A percentile compares a stretch with the other conserved stretches of the same genome.
Conservation (phyloP, 2,329 filamentous ascomycete genomes). For the Phialemonium atrogriseum region DNA sequence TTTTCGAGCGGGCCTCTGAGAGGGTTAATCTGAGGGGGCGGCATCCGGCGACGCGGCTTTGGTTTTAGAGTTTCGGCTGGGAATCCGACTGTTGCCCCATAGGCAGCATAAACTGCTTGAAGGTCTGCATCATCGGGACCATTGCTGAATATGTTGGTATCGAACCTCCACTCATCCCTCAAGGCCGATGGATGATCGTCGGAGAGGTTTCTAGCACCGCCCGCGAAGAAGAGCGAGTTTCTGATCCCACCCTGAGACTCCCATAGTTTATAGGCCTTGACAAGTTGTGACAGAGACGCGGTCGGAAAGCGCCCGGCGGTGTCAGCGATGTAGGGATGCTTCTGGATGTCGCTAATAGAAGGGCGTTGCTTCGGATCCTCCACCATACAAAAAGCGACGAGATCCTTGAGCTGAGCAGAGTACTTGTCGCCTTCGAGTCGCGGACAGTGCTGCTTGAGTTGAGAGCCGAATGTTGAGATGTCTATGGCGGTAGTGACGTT, state of each 20-base stretch:
- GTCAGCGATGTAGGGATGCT: conserved; percentile 58
- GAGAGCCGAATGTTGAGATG: conserved; percentile 39
- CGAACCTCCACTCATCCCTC: conserved; percentile 57
- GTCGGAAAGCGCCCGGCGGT: conserved; percentile 56
- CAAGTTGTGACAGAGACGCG: conserved; percentile 50
- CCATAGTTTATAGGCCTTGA: conserved; percentile 64
- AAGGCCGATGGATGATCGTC: conserved; percentile 32
- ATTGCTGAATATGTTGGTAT: conserved; percentile 50
- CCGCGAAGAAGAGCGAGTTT: conserved; percentile 50
- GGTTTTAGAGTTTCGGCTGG: conserved; percentile 39
- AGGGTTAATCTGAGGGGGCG: conserved; percentile 47
- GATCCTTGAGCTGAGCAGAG: conserved; percentile 55
- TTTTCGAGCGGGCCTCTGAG: conserved; percentile 51
- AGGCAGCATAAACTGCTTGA: conserved; percentile 45
- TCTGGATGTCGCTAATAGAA: conserved; percentile 56
- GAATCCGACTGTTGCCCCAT: conserved; percentile 47
- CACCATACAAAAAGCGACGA: conserved; percentile 64
- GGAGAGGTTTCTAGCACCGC: conserved; percentile 45
- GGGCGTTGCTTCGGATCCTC: conserved; percentile 59
- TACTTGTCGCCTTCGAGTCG: conserved; percentile 62
- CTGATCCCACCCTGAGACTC: conserved; percentile 64
- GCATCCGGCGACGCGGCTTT: conserved; percentile 39
- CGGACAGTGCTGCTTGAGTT: conserved; percentile 52
- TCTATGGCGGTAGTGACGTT: conserved; percentile 48
- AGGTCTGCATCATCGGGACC: conserved; percentile 49